phyloP scores from a whole-genome alignment of 352 stramenopile genomes.

The Phytophthora foliorum region DNA sequence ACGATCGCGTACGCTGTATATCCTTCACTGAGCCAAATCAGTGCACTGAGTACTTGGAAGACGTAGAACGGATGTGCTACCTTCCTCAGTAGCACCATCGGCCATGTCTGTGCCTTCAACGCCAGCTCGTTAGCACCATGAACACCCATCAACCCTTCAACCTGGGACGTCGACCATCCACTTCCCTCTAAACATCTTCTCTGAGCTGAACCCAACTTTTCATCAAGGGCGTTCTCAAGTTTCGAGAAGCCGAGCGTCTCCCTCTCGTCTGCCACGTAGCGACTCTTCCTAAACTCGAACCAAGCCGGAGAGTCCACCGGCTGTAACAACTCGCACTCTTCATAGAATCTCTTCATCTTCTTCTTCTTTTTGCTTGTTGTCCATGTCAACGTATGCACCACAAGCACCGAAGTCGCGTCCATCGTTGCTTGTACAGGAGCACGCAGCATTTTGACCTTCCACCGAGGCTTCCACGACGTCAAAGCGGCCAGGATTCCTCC shows the following conservation, averaged over 20 bases:
- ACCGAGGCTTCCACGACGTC: conserved; percentile 65
- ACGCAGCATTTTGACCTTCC: conserved; percentile 66
- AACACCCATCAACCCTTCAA: conserved; percentile 48
- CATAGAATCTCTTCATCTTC: conserved; percentile 44
- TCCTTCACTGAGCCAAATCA: conserved; percentile 75
- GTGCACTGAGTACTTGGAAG: conserved; percentile 73
- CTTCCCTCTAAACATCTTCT: conserved; percentile 42
- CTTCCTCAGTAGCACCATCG: conserved; percentile 65
- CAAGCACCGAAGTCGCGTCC: conserved; percentile 67
- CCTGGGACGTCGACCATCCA: conserved; percentile 34
- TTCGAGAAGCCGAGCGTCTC: conserved; percentile 60
- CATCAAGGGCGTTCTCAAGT: conserved; percentile 66
- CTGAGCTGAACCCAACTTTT: conserved; percentile 40
- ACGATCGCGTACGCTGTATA: conserved; percentile 79
- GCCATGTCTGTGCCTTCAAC: conserved; percentile 57
- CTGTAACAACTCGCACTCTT: conserved; percentile 54
- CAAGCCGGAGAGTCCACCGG: conserved; percentile 41
- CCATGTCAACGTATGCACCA: conserved; percentile 37
- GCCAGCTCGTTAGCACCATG: conserved; percentile 73
- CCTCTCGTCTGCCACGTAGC: conserved; percentile 64
- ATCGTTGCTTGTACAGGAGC: conserved; percentile 44
- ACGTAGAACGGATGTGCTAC: conserved; percentile 86
- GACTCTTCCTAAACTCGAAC: conserved; percentile 81
- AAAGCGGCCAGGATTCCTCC: conserved; percentile 54
- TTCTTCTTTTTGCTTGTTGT: conserved; percentile 29